phyloP scores from a whole-genome alignment of 1,284 basidiomycete genomes.

The Sanghuangporus weigelae region DNA sequence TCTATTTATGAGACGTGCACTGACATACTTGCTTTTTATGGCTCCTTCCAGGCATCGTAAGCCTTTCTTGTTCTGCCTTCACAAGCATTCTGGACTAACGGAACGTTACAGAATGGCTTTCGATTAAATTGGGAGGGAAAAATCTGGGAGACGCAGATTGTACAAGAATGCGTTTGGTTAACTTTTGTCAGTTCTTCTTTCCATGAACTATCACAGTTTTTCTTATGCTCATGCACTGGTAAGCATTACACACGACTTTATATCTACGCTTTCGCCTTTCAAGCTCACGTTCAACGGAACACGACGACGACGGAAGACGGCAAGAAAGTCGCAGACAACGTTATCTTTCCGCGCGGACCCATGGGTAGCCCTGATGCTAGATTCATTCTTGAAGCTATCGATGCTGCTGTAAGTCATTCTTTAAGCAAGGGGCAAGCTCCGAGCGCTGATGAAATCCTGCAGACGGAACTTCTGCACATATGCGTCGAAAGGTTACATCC shows the following conservation, averaged over 20 bases:
- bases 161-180: slow-evolving; percentile 24
- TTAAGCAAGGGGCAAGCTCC: neutral
- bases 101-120: slow-evolving; percentile 23
- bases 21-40: neutral
- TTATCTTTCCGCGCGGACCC: slow-evolving; percentile 21
- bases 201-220: neutral
- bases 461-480: slow-evolving; percentile 22
- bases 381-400: slow-evolving; percentile 25
- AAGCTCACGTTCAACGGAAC: slow-evolving; percentile 34
- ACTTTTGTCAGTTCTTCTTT: slow-evolving; percentile 18
- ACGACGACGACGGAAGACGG: slow-evolving; percentile 15
- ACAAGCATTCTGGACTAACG: neutral
- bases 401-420: slow-evolving; percentile 19
- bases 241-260: slow-evolving; percentile 36
- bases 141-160: slow-evolving; percentile 25
- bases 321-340: slow-evolving; percentile 15
- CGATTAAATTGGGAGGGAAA: slow-evolving; percentile 27
- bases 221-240: neutral
- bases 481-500: slow-evolving; percentile 22
- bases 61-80: neutral
- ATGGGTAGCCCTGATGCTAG: slow-evolving; percentile 23
- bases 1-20: neutral
- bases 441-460: neutral
- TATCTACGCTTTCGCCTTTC: slow-evolving; percentile 35
- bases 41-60: slow-evolving; percentile 9